A percentile compares a stretch with the other conserved stretches of the same genome.
Evolutionary conservation across 345 rosid genomes (phyloP).

Genomic region (Gossypium longicalyx): DNA sequence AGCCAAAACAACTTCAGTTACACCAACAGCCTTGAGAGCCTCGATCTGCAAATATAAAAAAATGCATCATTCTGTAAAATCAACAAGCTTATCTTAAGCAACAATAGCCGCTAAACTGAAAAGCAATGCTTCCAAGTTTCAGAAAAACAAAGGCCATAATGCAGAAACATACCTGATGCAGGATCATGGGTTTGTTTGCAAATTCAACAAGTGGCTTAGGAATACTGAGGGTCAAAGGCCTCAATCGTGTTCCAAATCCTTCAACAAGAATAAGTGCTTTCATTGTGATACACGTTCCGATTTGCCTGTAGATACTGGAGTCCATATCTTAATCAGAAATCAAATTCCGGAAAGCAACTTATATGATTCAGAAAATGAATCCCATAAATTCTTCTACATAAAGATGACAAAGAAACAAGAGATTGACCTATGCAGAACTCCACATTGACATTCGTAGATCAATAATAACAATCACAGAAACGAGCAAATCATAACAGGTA

Average conservation of each 20-base stretch:
- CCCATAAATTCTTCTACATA: neutral
- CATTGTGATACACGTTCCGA: slow-evolving; percentile 41
- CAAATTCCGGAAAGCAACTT: neutral
- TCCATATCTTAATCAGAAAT: slow-evolving; percentile 10
- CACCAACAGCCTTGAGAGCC: slow-evolving; percentile 92
- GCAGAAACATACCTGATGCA: slow-evolving; percentile 74
- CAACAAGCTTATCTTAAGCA: neutral
- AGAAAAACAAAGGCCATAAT: neutral
- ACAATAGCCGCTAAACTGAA: neutral
- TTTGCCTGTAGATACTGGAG: slow-evolving; percentile 34
- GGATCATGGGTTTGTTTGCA: slow-evolving; percentile 97
- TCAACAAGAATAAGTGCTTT: slow-evolving; percentile 99
- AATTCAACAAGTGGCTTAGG: slow-evolving; percentile 98
- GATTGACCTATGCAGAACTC: neutral
- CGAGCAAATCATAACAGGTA: neutral
- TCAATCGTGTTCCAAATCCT: slow-evolving; percentile 93
- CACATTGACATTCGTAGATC: neutral
- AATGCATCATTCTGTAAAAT: slow-evolving; percentile 6
- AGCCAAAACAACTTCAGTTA: slow-evolving; percentile 92
- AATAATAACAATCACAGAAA: neutral
- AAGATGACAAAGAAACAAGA: neutral
- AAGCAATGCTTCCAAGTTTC: neutral
- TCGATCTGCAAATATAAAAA: slow-evolving; percentile 52
- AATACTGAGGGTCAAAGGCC: slow-evolving; percentile 95
- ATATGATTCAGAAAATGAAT: neutral